Conservation (phyloP, 192 early-diverging fungal species). For the Linnemannia elongata region DNA sequence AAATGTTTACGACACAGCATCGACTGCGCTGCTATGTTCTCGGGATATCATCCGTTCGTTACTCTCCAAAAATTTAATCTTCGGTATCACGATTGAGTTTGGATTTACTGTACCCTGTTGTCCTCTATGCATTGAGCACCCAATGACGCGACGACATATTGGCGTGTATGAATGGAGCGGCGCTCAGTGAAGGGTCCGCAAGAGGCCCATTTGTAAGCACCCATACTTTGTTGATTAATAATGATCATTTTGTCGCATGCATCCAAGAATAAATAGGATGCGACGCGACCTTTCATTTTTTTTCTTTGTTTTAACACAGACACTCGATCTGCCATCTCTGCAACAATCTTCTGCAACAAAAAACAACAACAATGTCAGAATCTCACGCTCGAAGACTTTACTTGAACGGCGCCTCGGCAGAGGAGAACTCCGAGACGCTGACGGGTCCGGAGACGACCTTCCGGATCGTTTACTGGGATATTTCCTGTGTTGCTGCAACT, state of each 20-base stretch:
- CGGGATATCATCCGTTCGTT: too few relatives aligned
- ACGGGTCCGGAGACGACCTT: conserved; percentile 7
- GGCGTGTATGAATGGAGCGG: too few relatives aligned
- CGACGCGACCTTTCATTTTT: background rate
- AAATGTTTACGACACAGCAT: too few relatives aligned
- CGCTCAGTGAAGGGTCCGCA: too few relatives aligned
- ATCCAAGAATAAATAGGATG: background rate
- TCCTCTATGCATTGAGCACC: too few relatives aligned
- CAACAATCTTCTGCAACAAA: background rate
- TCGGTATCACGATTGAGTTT: too few relatives aligned
- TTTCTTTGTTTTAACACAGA: background rate
- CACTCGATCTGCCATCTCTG: background rate
- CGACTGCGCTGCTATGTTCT: too few relatives aligned
- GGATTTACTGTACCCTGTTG: too few relatives aligned
- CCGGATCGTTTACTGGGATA: conserved; percentile 33
- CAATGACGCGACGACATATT: too few relatives aligned
- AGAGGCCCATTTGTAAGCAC: background rate
- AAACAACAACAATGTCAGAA: background rate
- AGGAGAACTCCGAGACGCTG: conserved; percentile 25
- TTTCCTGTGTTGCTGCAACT: conserved; percentile 18
- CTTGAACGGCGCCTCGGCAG: conserved; percentile 5
- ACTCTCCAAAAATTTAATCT: too few relatives aligned
- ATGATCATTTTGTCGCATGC: background rate
- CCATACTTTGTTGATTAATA: background rate
- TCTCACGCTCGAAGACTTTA: background rate